These are phyloP conservation scores for Bipolaris gigantea DNA, from an alignment of 2,329 filamentous ascomycete genomes.

Conservation along the genomic window DNA sequence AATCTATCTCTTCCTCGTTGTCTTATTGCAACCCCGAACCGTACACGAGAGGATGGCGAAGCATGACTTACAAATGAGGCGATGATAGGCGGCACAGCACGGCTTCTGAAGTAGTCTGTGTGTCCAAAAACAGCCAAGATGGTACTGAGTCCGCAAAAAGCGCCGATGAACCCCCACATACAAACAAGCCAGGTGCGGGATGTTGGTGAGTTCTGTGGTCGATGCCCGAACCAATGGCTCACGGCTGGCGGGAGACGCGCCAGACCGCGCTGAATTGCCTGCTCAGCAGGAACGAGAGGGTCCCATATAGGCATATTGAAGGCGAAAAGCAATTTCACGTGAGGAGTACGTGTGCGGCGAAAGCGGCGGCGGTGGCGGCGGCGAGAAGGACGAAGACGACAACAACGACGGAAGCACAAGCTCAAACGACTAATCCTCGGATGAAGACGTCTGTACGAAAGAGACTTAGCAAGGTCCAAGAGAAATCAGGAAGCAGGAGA, in stretches of 20 bases:
- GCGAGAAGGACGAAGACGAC: not conserved
- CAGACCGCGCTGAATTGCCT: conserved; percentile 33
- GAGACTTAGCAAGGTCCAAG: not conserved
- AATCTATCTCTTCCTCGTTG: not conserved
- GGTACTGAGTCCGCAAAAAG: conserved; percentile 47
- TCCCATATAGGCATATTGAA: conserved; percentile 29
- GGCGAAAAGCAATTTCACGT: not conserved
- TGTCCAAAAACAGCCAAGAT: conserved; percentile 47
- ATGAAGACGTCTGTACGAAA: too few species aligned
- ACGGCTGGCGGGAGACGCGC: conserved; percentile 63
- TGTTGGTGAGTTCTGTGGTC: conserved; percentile 33
- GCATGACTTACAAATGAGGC: conserved; percentile 43
- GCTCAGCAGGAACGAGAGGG: conserved; percentile 33
- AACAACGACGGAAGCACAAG: not conserved
- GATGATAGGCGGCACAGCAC: conserved; percentile 48
- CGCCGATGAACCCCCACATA: conserved; percentile 49
- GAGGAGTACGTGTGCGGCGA: not conserved
- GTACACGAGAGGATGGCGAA: not conserved
- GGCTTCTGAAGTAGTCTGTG: conserved; percentile 44
- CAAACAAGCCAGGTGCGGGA: conserved; percentile 41
- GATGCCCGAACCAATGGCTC: conserved; percentile 64
- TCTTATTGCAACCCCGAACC: not conserved
- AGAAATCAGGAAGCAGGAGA: not conserved
- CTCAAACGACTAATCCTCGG: too few species aligned
- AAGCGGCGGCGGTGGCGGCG: not conserved